phyloP scores from a whole-genome alignment of 163 green algal genomes.

The Picocystis sp. region DNA sequence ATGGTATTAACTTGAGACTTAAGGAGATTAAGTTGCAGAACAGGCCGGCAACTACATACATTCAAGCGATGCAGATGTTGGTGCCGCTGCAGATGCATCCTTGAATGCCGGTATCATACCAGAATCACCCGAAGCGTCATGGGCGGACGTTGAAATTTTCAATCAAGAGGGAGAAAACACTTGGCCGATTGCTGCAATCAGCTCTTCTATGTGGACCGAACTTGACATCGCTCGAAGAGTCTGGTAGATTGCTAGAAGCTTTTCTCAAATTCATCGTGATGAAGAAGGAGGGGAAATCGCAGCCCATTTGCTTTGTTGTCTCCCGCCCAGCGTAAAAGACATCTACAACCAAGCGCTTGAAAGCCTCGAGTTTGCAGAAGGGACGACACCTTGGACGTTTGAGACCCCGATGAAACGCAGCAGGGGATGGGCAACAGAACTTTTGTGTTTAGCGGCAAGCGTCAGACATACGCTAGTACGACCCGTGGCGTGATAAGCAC shows the following conservation, averaged over 20 bases:
- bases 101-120: constrained; percentile 9
- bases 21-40: constrained; percentile 16
- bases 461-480: constrained; percentile 6
- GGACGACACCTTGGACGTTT: constrained; percentile 1
- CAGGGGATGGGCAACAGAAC: background rate
- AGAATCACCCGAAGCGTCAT: background rate
- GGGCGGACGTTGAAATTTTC: constrained; percentile 4
- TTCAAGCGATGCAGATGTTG: constrained; percentile 15
- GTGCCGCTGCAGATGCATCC: constrained; percentile 1
- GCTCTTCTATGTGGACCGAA: constrained; percentile 15
- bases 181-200: constrained; percentile 15
- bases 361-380: background rate
- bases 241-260: constrained; percentile 8
- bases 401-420: background rate
- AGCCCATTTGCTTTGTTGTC: constrained; percentile 11
- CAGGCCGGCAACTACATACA: constrained; percentile 12
- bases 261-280: constrained; percentile 12
- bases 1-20: constrained; percentile 8
- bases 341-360: background rate
- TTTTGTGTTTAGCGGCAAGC: constrained; percentile 9
- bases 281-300: constrained; percentile 11
- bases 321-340: background rate
- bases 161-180: constrained; percentile 8
- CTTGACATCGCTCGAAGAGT: background rate
- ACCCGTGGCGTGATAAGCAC: background rate